Evolutionary conservation across 345 rosid genomes (phyloP), one percentile per base, ranked within the genome.

Genomic region (Lenwebbia sp.): DNA sequence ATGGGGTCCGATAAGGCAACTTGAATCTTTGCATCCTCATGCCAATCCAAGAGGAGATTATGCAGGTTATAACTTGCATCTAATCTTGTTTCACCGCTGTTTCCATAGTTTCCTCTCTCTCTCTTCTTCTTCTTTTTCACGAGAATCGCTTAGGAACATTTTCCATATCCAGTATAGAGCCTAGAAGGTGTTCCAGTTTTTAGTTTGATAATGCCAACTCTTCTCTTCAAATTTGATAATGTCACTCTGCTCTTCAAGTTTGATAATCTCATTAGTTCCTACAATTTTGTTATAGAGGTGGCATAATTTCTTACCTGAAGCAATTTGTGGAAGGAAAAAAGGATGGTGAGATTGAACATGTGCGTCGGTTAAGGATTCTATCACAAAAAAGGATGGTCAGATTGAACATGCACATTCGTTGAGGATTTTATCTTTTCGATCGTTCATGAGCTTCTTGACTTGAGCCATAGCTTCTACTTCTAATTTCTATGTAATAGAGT

Each of bases 1-100:
- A 49, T 97, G 99, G 99, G 96, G 98, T 87, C 96, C 95, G 25
- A 96, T 94, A 6, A 91, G 93, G 91, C 92, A 84, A 86, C 90
- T 97, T 57, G 98, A 97, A 84, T 86, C 91, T 82, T 87, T 97
- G 85, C 95, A 95, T 85, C 99, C 99, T 3, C 93, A 94, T 92
- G 94, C 96, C 83, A 96, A 92, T 90, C 98, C 97, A 9, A 96
- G 99, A 94, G 94, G 92, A 85, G 83, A 90, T 83, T 93, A 95
- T 86, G 88, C 96, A 84, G 99, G 99, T 97, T 88, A 84, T 88
- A 89, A 85, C 88, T 86, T 78, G 19, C 82, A 50, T 22, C 15
- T 53, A 58, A 56, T 76, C 47, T n/a, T 3, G 83, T 82, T 25
- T 50, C 23, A n/a, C 25, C 50, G 23, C 6, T 65, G 65, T 60